Evolutionary conservation across 305 asterid species (phyloP).

Genomic region (Andrographis paniculata): DNA sequence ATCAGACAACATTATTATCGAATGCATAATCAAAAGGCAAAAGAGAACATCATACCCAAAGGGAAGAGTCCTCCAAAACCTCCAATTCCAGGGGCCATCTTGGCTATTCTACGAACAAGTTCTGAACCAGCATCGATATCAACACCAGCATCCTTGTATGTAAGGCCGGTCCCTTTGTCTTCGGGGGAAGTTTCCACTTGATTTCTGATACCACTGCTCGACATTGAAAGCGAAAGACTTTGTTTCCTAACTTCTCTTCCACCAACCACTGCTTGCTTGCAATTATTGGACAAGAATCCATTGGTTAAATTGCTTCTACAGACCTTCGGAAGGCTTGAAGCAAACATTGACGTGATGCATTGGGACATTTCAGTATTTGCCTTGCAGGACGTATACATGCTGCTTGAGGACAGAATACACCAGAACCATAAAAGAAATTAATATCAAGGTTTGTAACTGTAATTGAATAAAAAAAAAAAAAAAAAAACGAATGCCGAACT

Average conservation of each 20-base stretch:
- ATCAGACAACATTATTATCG: slow-evolving; percentile 4
- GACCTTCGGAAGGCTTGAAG: slow-evolving; percentile 15
- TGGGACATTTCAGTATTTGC: slow-evolving; percentile 21
- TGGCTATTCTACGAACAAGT: slow-evolving; percentile 81
- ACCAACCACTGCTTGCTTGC: slow-evolving; percentile 13
- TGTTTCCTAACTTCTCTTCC: slow-evolving; percentile 20
- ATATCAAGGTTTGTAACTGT: too few relatives aligned
- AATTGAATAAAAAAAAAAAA: too few relatives aligned
- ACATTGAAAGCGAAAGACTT: slow-evolving; percentile 21
- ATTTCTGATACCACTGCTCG: slow-evolving; percentile 23
- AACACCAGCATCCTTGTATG: slow-evolving; percentile 92
- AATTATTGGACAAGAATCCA: slow-evolving; percentile 12
- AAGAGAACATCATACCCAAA: slow-evolving; percentile 39
- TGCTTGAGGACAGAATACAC: too few relatives aligned
- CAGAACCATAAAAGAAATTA: too few relatives aligned
- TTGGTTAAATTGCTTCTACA: slow-evolving; percentile 13
- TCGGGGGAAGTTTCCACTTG: slow-evolving; percentile 21
- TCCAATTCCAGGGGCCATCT: slow-evolving; percentile 96
- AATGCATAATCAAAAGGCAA: background rate
- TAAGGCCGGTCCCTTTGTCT: slow-evolving; percentile 37
- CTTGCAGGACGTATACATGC: slow-evolving; percentile 30
- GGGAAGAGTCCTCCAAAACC: slow-evolving; percentile 97
- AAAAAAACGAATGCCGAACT: too few relatives aligned
- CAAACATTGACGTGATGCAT: slow-evolving; percentile 16
- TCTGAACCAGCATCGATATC: slow-evolving; percentile 97